A percentile compares a stretch with the other conserved stretches of the same genome.
These are phyloP conservation scores for Spinacia oleracea DNA, from an alignment of 179 eudicot species.

Conservation along the genomic window DNA sequence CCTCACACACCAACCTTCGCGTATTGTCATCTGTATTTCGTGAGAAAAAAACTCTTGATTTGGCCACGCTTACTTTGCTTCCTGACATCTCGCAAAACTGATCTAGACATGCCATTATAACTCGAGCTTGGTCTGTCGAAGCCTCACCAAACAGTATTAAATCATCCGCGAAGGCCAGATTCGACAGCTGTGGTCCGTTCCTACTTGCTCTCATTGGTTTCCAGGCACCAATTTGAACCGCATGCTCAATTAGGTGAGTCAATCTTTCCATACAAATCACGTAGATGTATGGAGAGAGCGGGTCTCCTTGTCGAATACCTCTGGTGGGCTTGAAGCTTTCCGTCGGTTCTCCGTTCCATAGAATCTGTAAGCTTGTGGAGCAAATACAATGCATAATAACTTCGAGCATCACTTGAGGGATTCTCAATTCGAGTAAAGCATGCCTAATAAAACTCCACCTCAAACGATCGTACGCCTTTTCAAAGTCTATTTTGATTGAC, in stretches of 20 bases:
- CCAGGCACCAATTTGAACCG: neutral
- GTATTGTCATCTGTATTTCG: too few species aligned
- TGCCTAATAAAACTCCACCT: neutral
- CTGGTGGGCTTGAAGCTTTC: neutral
- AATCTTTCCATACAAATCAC: neutral
- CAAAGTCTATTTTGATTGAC: neutral
- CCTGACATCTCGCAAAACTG: too few species aligned
- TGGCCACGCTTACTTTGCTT: too few species aligned
- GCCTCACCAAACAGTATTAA: too few species aligned
- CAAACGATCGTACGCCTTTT: neutral
- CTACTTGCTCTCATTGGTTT: neutral
- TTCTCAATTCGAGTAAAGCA: neutral
- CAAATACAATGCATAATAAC: neutral
- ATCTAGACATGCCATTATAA: too few species aligned
- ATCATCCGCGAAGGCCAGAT: neutral
- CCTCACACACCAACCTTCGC: too few species aligned
- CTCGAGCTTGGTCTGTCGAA: too few species aligned
- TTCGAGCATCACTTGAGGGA: neutral
- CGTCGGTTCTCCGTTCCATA: neutral
- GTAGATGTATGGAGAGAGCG: neutral
- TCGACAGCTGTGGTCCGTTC: neutral
- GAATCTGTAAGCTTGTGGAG: neutral
- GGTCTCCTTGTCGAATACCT: neutral
- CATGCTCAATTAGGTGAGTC: neutral
- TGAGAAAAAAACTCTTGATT: too few species aligned